Evolutionary conservation across 208 protist genomes (phyloP).

Genomic region (Trypanosoma avium): DNA sequence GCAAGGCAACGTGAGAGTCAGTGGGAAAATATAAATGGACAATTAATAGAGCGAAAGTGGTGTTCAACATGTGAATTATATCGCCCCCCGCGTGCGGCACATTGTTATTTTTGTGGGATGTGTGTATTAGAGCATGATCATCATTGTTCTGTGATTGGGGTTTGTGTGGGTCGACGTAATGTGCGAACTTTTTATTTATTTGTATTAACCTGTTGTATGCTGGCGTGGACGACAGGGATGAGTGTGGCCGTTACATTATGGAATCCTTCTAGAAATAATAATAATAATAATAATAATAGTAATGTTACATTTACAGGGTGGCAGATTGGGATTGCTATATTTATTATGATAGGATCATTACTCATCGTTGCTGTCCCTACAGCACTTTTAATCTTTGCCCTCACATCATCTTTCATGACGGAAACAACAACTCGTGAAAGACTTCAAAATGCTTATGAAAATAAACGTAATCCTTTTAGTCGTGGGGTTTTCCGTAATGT

Average conservation of each 20-base stretch:
- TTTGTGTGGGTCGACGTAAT: conserved; percentile 78
- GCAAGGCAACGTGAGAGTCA: conserved; percentile 54
- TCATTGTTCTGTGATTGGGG: conserved; percentile 85
- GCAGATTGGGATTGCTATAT: neutral
- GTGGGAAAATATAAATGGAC: conserved; percentile 72
- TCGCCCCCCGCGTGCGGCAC: conserved; percentile 79
- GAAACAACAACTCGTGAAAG: conserved; percentile 74
- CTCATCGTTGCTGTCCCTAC: conserved; percentile 14
- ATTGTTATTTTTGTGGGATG: conserved; percentile 89
- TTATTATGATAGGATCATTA: too few species aligned
- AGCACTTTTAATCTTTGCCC: conserved; percentile 20
- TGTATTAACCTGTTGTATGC: neutral
- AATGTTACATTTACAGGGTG: conserved; percentile 19
- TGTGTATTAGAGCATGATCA: conserved; percentile 90
- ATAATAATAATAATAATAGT: too few species aligned
- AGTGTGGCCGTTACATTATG: neutral
- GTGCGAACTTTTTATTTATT: conserved; percentile 67
- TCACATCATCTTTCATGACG: conserved; percentile 35
- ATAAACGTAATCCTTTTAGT: conserved; percentile 70
- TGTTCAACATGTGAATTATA: conserved; percentile 87
- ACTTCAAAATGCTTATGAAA: conserved; percentile 60
- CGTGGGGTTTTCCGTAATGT: conserved; percentile 58
- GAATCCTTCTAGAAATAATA: too few species aligned
- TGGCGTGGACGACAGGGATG: conserved; percentile 20
- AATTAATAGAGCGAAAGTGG: conserved; percentile 89